Evolutionary conservation across 192 early-diverging fungal genomes (phyloP).

Genomic region (Podochytrium sp.): DNA sequence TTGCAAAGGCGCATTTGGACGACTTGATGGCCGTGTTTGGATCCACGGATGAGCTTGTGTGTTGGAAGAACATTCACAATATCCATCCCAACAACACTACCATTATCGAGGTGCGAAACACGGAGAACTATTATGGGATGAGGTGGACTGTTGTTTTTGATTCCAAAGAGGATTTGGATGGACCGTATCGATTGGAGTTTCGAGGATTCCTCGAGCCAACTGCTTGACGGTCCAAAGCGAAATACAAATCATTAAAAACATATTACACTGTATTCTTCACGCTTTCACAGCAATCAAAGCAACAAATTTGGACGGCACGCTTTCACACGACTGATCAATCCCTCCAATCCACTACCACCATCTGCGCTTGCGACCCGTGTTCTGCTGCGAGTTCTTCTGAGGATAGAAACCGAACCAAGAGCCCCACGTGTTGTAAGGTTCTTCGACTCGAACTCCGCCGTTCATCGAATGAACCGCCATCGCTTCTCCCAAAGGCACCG

Average conservation of each 20-base stretch:
- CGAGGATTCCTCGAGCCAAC: conserved; percentile 27
- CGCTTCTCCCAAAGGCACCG: conserved; percentile 12
- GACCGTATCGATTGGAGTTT: conserved; percentile 15
- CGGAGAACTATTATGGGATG: conserved; percentile 7
- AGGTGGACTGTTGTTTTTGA: conserved; percentile 21
- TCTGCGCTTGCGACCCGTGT: no score
- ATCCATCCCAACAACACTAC: conserved; percentile 24
- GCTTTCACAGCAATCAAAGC: not conserved
- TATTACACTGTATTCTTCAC: no score
- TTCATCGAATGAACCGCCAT: not conserved
- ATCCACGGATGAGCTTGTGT: not conserved
- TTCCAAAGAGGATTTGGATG: not conserved
- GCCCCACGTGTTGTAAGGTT: conserved; percentile 15
- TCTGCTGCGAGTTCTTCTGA: no score
- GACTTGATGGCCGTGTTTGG: not conserved
- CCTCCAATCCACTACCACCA: no score
- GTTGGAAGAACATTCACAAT: conserved; percentile 26
- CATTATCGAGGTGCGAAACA: conserved; percentile 20
- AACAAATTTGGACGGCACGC: not conserved
- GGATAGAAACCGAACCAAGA: no score
- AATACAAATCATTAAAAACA: no score
- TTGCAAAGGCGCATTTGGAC: conserved; percentile 8
- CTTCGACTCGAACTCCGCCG: conserved; percentile 1
- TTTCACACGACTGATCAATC: no score
- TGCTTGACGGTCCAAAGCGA: no score